Evolutionary conservation across 2,329 filamentous ascomycete species (phyloP).

Genomic region (Microascus cirrosus): DNA sequence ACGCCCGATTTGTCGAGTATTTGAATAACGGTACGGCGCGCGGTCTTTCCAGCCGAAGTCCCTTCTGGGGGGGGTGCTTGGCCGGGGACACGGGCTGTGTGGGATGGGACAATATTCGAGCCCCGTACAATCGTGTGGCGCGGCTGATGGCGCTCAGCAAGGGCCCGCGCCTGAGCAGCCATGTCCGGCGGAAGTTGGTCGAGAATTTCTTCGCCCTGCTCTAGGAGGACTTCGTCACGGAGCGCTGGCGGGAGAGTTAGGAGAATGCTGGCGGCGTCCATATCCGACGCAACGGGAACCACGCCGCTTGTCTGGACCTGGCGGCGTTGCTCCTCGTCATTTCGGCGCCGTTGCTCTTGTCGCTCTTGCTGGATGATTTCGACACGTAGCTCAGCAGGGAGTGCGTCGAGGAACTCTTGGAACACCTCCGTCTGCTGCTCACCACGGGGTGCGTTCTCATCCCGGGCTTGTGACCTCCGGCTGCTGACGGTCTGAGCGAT

Average conservation of each 20-base stretch:
- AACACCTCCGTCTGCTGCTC: constrained; percentile 76
- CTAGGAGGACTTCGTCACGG: constrained; percentile 77
- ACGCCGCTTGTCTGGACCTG: constrained; percentile 37
- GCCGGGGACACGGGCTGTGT: background rate
- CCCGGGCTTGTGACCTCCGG: constrained; percentile 64
- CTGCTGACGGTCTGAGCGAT: constrained; percentile 83
- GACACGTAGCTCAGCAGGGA: constrained; percentile 79
- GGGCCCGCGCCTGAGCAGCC: constrained; percentile 71
- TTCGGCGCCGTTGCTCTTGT: constrained; percentile 75
- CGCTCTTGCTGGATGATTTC: constrained; percentile 89
- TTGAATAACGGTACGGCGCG: constrained; percentile 76
- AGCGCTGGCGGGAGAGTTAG: constrained; percentile 78
- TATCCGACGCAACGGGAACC: constrained; percentile 46
- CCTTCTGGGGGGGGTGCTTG: background rate
- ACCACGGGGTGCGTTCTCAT: constrained; percentile 56
- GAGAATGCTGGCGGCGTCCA: constrained; percentile 88
- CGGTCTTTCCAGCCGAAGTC: constrained; percentile 41
- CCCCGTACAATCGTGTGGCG: constrained; percentile 10
- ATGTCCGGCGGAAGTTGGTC: constrained; percentile 76
- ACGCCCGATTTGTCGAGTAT: constrained; percentile 96
- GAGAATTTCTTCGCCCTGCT: constrained; percentile 82
- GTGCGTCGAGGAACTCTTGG: constrained; percentile 84
- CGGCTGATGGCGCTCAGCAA: constrained; percentile 32
- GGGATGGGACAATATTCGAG: constrained; percentile 17
- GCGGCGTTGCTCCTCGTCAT: constrained; percentile 70